Evolutionary conservation across 345 rosid species (phyloP).

Genomic region (Eucalyptus virginea): DNA sequence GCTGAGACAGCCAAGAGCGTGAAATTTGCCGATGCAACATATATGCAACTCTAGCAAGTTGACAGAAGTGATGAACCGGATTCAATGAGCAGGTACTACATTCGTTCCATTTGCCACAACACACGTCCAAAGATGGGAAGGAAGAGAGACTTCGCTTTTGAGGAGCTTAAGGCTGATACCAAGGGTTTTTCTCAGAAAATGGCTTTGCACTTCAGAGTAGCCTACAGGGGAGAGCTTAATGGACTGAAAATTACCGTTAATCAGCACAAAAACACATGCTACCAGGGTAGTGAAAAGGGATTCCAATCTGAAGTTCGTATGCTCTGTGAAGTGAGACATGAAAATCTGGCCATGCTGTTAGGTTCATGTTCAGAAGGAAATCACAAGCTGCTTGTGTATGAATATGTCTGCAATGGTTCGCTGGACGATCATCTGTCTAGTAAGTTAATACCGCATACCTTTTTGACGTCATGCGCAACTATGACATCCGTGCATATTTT

Average conservation of each 20-base stretch:
- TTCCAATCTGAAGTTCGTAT: constrained; percentile 45
- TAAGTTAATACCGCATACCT: not conserved
- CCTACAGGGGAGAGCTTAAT: not conserved
- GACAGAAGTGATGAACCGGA: not conserved
- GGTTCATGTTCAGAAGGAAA: constrained; percentile 55
- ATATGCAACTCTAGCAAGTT: not conserved
- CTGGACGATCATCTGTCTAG: constrained; percentile 36
- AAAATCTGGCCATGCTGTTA: constrained; percentile 43
- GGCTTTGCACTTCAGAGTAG: not conserved
- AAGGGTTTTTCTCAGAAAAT: not conserved
- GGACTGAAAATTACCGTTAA: not conserved
- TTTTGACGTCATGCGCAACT: not conserved
- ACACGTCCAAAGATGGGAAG: not conserved
- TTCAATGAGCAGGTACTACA: not conserved
- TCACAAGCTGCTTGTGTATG: constrained; percentile 43
- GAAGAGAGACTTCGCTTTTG: not conserved
- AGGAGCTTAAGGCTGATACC: not conserved
- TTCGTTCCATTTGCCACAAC: not conserved
- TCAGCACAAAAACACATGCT: not conserved
- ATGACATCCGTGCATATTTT: not conserved
- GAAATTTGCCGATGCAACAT: not conserved
- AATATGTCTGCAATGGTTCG: constrained; percentile 45
- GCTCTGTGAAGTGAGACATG: constrained; percentile 39
- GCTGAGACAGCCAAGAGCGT: constrained; percentile 12
- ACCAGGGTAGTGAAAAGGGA: constrained; percentile 11